These are phyloP conservation scores for Thraustochytrium striatum DNA, from an alignment of 352 stramenopile genomes.

Conservation along the genomic window DNA sequence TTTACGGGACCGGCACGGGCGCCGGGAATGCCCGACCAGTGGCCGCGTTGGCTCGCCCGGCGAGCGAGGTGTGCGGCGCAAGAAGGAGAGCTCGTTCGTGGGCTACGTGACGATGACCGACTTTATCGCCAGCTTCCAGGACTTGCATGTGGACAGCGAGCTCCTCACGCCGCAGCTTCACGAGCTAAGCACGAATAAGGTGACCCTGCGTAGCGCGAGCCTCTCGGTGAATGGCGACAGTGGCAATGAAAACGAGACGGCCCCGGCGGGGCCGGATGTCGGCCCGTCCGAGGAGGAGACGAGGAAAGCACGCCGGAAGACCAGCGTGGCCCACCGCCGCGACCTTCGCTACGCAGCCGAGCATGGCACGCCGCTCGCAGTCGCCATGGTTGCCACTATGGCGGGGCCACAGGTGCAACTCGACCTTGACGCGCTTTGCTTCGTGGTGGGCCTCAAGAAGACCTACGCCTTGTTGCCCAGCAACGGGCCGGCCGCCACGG, in stretches of 20 bases:
- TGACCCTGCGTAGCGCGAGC: too few relatives aligned
- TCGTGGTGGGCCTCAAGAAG: neutral
- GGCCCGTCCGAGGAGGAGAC: neutral
- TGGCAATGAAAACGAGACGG: too few relatives aligned
- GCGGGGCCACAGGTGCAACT: neutral
- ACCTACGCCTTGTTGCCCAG: neutral
- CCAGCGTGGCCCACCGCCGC: neutral
- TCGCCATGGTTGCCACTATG: neutral
- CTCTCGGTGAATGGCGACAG: too few relatives aligned
- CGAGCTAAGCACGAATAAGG: too few relatives aligned
- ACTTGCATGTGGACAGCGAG: too few relatives aligned
- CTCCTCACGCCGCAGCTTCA: too few relatives aligned
- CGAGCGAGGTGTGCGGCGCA: neutral
- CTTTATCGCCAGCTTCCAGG: constrained; percentile 9
- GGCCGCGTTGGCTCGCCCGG: too few relatives aligned
- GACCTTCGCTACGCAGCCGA: neutral
- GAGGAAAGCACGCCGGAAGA: neutral
- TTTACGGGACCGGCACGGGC: neutral
- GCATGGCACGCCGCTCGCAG: neutral
- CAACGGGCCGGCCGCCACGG: too few relatives aligned
- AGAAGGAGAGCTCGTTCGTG: constrained; percentile 6
- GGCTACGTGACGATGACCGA: neutral
- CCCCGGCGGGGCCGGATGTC: too few relatives aligned
- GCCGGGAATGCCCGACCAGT: too few relatives aligned
- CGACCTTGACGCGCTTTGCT: neutral